Evolutionary conservation across 2,329 filamentous ascomycete species (phyloP).

Genomic region (Knufia petricola): DNA sequence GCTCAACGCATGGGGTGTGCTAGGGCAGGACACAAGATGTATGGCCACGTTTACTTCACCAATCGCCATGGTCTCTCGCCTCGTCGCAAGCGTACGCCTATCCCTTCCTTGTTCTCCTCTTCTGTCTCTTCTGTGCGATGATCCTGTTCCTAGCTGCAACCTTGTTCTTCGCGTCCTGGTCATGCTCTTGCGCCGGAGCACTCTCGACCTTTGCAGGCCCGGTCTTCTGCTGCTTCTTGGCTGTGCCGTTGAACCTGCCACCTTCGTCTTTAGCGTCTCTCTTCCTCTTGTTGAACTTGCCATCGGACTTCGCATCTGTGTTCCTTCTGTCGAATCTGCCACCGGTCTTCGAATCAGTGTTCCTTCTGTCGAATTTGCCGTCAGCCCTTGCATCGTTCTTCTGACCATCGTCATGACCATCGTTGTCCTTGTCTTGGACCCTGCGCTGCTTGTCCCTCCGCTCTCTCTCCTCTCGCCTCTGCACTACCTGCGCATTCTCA

Average conservation of each 20-base stretch:
- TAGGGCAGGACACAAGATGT: too few relatives aligned
- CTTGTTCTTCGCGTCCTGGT: constrained; percentile 38
- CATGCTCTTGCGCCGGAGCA: constrained; percentile 13
- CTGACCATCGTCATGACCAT: constrained; percentile 17
- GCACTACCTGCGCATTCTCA: constrained; percentile 94
- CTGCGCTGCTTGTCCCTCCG: constrained; percentile 26
- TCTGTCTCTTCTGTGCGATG: constrained; percentile 73
- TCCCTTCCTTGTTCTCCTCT: constrained; percentile 54
- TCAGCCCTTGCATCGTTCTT: constrained; percentile 6
- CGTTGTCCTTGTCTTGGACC: constrained; percentile 29
- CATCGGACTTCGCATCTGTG: too few relatives aligned
- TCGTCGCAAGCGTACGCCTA: constrained; percentile 16
- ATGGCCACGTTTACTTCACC: too few relatives aligned
- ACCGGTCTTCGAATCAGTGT: constrained; percentile 7
- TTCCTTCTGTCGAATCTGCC: too few relatives aligned
- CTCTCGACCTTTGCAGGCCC: constrained; percentile 8
- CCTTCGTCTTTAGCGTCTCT: constrained; percentile 11
- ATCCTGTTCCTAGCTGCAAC: constrained; percentile 61
- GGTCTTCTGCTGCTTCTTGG: constrained; percentile 11
- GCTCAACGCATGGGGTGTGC: too few relatives aligned
- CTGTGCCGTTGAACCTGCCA: constrained; percentile 12
- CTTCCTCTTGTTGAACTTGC: constrained; percentile 14
- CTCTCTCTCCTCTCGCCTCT: constrained; percentile 60
- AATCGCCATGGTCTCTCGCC: too few relatives aligned
- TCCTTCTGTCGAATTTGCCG: constrained; percentile 30